Conservation (phyloP, 2,329 filamentous ascomycete genomes). For the Knoxdaviesia capensis region DNA sequence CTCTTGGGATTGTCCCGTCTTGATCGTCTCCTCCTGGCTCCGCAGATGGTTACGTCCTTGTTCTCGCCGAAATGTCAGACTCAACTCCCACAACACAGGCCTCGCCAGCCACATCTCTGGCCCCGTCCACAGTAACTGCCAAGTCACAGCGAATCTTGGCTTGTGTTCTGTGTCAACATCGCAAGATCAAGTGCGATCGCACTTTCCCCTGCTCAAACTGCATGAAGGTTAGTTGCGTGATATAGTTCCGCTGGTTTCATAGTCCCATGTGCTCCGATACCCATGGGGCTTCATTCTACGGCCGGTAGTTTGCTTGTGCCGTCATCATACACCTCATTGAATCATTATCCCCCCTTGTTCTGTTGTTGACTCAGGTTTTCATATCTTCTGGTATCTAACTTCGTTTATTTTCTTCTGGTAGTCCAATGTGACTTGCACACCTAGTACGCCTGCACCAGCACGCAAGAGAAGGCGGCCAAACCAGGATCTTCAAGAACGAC, state of each 20-base stretch:
- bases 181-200: constrained; percentile 43
- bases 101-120: too few relatives aligned
- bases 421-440: constrained; percentile 38
- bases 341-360: neutral
- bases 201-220: constrained; percentile 39
- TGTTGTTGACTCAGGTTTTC: neutral
- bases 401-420: constrained; percentile 10
- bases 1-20: too few relatives aligned
- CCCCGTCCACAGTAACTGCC: constrained; percentile 5
- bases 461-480: constrained; percentile 38
- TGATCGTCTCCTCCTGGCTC: too few relatives aligned
- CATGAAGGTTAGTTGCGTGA: constrained; percentile 24
- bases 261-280: too few relatives aligned
- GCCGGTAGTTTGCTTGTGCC: neutral
- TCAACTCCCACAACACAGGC: too few relatives aligned
- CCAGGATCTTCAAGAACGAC: constrained; percentile 38
- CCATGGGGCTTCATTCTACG: neutral
- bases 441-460: constrained; percentile 37
- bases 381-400: neutral
- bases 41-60: too few relatives aligned
- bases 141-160: constrained; percentile 27
- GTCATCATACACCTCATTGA: neutral
- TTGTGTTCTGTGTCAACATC: constrained; percentile 37
- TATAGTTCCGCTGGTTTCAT: too few relatives aligned
- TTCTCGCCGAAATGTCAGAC: too few relatives aligned